Evolutionary conservation across 805 yeast genomes (phyloP).

Genomic region (Starmera caribaea): DNA sequence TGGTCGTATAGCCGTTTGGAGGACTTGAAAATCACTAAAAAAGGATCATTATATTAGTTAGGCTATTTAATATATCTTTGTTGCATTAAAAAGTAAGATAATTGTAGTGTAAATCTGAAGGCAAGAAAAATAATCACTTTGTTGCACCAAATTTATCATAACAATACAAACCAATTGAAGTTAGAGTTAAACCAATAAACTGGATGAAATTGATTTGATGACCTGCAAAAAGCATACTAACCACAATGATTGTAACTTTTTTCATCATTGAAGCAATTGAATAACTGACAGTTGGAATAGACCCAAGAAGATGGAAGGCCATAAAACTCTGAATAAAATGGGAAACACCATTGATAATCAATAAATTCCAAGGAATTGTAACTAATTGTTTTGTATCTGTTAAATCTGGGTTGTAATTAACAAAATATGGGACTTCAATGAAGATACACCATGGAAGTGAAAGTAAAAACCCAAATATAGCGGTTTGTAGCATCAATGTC

Average conservation of each 20-base stretch:
- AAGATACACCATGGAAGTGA: constrained; percentile 68
- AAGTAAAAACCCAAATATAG: constrained; percentile 57
- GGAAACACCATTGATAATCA: constrained; percentile 59
- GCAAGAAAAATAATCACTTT: neutral
- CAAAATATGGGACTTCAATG: constrained; percentile 41
- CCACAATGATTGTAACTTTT: constrained; percentile 73
- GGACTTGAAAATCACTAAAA: constrained; percentile 9
- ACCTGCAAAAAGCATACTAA: constrained; percentile 61
- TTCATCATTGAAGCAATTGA: constrained; percentile 84
- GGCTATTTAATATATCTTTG: neutral
- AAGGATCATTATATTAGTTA: neutral
- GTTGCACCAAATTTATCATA: constrained; percentile 49
- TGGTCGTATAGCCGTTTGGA: constrained; percentile 45
- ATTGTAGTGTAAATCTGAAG: neutral
- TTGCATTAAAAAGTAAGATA: neutral
- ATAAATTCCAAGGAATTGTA: constrained; percentile 35
- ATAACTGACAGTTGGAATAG: constrained; percentile 75
- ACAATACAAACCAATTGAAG: constrained; percentile 47
- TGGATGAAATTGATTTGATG: constrained; percentile 36
- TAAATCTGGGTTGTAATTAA: constrained; percentile 10
- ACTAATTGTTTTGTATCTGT: constrained; percentile 18
- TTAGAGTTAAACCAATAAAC: constrained; percentile 37
- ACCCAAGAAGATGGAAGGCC: constrained; percentile 73
- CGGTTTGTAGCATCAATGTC: constrained; percentile 73
- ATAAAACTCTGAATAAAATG: constrained; percentile 75